Evolutionary conservation across 768 basidiomycete genomes (phyloP).

Genomic region (Cystofilobasidium macerans): DNA sequence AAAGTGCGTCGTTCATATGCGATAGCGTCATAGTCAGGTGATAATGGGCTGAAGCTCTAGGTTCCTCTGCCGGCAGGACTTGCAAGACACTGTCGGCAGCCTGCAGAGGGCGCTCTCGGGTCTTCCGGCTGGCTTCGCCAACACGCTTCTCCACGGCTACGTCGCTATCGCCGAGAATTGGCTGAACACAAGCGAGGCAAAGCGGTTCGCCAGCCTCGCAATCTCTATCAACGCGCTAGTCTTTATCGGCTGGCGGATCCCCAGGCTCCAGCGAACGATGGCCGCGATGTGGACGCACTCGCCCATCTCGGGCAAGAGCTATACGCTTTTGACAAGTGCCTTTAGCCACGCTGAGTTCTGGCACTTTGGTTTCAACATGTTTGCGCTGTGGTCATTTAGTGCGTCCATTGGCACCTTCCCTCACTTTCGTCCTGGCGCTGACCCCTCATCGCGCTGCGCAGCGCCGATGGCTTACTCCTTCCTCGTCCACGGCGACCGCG

Average conservation of each 20-base stretch:
- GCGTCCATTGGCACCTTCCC: neutral
- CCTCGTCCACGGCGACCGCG: slow-evolving; percentile 21
- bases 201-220: slow-evolving; percentile 1
- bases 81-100: slow-evolving; percentile 7
- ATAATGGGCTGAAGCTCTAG: neutral
- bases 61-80: neutral
- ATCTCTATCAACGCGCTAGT: slow-evolving; percentile 17
- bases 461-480: slow-evolving; percentile 23
- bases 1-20: neutral
- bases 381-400: slow-evolving; percentile 22
- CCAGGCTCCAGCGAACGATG: neutral
- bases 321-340: slow-evolving; percentile 9
- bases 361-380: slow-evolving; percentile 25
- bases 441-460: neutral
- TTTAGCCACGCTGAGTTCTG: slow-evolving; percentile 21
- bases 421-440: neutral
- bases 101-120: slow-evolving; percentile 3
- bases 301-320: slow-evolving; percentile 11
- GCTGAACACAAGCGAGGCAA: slow-evolving; percentile 17
- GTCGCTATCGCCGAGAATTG: slow-evolving; percentile 19
- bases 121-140: neutral
- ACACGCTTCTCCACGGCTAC: neutral
- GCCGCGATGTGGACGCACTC: slow-evolving; percentile 4
- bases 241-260: slow-evolving; percentile 6
- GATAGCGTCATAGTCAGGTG: neutral